Base-by-base conservation (phyloP, 164 flowering plant species). In the Echeveria elegans region DNA sequence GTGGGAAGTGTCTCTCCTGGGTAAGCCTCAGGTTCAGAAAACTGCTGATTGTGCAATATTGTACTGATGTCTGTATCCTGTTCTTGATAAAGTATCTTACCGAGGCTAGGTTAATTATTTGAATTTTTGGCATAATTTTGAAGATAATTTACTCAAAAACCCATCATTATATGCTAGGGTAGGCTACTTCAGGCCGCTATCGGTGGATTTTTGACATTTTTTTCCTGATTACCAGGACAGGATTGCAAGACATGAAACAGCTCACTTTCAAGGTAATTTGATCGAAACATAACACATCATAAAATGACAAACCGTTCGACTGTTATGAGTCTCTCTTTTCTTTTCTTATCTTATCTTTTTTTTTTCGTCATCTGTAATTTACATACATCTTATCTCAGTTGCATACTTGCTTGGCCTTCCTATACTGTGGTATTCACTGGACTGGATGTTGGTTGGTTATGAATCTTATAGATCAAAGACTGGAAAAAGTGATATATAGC, bases 171-270 rank as follows among this genome's bases (percentile, higher is more conserved):
- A 47, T 72, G 50, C 28, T 69, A 4, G 23, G 65, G 23, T 66
- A 94, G 98, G 83, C 93, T 94, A 78, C 98, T 94, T 77, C 98
- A 94, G 82, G 98, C 88, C 64, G 92, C 88, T 56, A 94, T 90
- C 43, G 80, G 82, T 69, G 88, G 85, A 61, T 94, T 94, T 76
- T 90, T 97, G 43, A 40, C 89, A 6, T 75, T 90, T 66, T n/a
- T 89, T 90, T 66, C 96, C 97, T 43, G 98, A 94, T 76, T 89
- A 90, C 70, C 83, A 94, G 70, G 97, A 90, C 56, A 82, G 98
- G 77, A 84, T 90, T 65, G 86, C 90, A 26, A 80, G 92, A 67
- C 98, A 94, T 79, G 97, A 94, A 81, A 94, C 98, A 18, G 98
- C 97, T 66, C 98, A 94, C 68, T 94, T 94, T 70, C 74, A 90